Percentiles rank a stretch among this genome's conserved stretches.
Evolutionary conservation across 78 protist species (phyloP).

Genomic region (Dictyostelium citrinum): DNA sequence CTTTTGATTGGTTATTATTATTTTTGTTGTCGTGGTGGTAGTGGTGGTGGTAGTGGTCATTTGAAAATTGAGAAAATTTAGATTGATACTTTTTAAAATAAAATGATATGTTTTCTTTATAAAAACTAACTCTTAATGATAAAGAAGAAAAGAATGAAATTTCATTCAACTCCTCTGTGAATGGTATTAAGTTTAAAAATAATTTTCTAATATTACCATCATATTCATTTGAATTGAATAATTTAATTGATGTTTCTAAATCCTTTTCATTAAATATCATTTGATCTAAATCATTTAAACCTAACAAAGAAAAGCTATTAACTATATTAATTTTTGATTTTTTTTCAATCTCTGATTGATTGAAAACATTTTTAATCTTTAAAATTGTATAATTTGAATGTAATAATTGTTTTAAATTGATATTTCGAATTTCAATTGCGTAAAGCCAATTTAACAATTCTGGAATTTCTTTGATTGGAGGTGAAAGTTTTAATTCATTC

Average conservation of each 20-base stretch:
- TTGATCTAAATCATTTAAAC: not conserved
- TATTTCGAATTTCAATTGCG: not conserved
- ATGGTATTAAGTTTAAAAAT: not conserved
- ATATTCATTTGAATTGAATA: not conserved
- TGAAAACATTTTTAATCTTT: not conserved
- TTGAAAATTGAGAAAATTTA: not conserved
- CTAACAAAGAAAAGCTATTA: not conserved
- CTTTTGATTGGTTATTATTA: not conserved
- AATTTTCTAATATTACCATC: not conserved
- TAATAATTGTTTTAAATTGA: not conserved
- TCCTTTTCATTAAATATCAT: not conserved
- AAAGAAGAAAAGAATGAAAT: not conserved
- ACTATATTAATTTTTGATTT: not conserved
- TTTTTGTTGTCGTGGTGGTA: no score
- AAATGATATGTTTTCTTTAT: not conserved
- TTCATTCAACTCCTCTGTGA: not conserved
- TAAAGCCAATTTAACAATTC: not conserved
- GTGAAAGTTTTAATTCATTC: not conserved
- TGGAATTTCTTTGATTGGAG: not conserved
- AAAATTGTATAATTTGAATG: not conserved
- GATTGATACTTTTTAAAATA: not conserved
- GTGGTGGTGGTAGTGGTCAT: no score
- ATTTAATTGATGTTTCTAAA: not conserved
- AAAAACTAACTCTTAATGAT: not conserved
- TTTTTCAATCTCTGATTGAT: not conserved